Conservation (phyloP, 495 filamentous ascomycete genomes). For the Staphylotrichum tortipilum region DNA sequence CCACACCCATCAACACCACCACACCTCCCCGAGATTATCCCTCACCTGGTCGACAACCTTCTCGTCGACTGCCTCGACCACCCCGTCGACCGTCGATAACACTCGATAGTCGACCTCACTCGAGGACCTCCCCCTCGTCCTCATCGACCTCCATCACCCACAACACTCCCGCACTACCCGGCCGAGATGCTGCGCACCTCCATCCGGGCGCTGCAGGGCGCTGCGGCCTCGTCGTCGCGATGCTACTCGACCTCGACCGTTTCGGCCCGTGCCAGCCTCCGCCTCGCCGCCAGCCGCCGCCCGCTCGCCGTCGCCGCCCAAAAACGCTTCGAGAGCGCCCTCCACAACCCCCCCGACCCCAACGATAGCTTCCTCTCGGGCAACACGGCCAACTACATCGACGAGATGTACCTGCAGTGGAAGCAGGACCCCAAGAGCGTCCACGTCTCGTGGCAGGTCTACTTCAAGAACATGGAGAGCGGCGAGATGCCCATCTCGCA, state of each 20-base stretch:
- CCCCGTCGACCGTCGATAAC: too few relatives aligned
- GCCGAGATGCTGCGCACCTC: slow-evolving; percentile 45
- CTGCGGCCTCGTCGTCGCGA: slow-evolving; percentile 21
- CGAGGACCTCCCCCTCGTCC: not conserved
- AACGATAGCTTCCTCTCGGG: slow-evolving; percentile 93
- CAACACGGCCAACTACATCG: slow-evolving; percentile 95
- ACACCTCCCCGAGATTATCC: too few relatives aligned
- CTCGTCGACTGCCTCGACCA: too few relatives aligned
- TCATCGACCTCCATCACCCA: slow-evolving; percentile 1
- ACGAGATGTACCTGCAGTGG: slow-evolving; percentile 99
- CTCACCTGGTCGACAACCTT: too few relatives aligned
- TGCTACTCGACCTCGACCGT: slow-evolving; percentile 38
- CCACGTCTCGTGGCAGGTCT: slow-evolving; percentile 97
- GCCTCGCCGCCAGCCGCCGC: slow-evolving; percentile 34
- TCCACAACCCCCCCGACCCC: slow-evolving; percentile 51
- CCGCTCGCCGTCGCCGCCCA: slow-evolving; percentile 43
- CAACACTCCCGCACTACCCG: slow-evolving; percentile 8
- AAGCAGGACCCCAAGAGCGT: slow-evolving; percentile 88
- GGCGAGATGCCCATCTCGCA: slow-evolving; percentile 95
- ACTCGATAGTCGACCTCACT: too few relatives aligned
- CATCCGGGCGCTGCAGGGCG: slow-evolving; percentile 24
- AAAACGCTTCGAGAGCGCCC: slow-evolving; percentile 40
- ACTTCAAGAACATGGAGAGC: slow-evolving; percentile 98
- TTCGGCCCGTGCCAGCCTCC: slow-evolving; percentile 23
- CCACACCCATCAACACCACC: too few relatives aligned